Percentiles rank a stretch among this genome's conserved stretches.
Evolutionary conservation across 257 asterid species (phyloP).

Genomic region (Nicotiana otophora): DNA sequence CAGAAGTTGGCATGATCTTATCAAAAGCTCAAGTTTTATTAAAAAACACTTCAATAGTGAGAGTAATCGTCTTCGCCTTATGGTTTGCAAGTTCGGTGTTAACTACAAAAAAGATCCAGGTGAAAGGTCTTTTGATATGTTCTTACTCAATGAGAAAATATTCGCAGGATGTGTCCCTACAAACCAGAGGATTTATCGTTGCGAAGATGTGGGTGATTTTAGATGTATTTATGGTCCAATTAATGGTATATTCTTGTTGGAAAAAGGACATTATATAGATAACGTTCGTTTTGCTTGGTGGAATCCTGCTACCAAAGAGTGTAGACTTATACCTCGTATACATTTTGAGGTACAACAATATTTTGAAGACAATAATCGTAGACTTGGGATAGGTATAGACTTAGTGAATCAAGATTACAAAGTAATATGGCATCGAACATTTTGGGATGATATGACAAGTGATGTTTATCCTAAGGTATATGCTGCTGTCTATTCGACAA

Average conservation of each 20-base stretch:
- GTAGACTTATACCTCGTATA: neutral
- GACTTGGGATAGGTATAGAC: neutral
- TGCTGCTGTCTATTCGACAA: neutral
- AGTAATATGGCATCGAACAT: neutral
- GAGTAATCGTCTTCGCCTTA: neutral
- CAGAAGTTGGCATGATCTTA: neutral
- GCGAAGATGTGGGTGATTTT: neutral
- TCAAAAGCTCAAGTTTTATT: neutral
- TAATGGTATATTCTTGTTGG: neutral
- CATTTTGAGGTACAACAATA: neutral
- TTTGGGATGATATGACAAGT: neutral
- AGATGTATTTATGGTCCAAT: neutral
- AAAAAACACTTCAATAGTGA: neutral
- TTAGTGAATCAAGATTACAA: neutral
- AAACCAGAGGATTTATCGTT: neutral
- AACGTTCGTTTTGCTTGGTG: neutral
- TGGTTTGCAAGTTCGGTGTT: neutral
- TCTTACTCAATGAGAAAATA: neutral
- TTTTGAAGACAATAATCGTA: neutral
- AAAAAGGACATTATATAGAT: neutral
- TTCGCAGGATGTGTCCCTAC: neutral
- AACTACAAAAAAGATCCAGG: neutral
- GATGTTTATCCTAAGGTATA: neutral
- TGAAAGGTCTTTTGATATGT: neutral
- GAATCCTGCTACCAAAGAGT: neutral